Conservation (phyloP, 2,329 filamentous ascomycete species). For the Penicillium sp. region DNA sequence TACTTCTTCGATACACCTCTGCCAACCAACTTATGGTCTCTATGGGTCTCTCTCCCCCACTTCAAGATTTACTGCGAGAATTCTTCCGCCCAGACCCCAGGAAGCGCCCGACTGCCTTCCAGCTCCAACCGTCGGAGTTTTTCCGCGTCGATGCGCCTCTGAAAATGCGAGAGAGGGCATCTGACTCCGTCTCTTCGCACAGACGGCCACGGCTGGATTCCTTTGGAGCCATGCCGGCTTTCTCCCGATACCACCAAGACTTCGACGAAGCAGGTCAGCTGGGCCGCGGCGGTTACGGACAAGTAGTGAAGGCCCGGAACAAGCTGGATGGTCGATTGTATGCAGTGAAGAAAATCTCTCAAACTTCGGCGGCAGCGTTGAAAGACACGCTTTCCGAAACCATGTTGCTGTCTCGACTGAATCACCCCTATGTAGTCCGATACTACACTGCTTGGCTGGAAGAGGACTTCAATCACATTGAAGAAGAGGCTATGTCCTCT, state of each 20-base stretch:
- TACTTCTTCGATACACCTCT: conserved; percentile 75
- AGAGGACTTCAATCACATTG: conserved; percentile 52
- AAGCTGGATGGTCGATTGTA: conserved; percentile 93
- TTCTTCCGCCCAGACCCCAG: conserved; percentile 85
- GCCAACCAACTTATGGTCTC: conserved; percentile 73
- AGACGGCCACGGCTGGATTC: conserved; percentile 65
- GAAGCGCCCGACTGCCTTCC: conserved; percentile 81
- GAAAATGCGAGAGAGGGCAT: conserved; percentile 42
- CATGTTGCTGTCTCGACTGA: conserved; percentile 84
- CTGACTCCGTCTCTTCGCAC: conserved; percentile 48
- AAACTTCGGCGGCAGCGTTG: conserved; percentile 68
- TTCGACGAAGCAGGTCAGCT: conserved; percentile 88
- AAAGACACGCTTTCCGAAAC: conserved; percentile 77
- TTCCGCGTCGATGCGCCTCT: conserved; percentile 45
- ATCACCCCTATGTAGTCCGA: conserved; percentile 82
- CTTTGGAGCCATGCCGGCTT: conserved; percentile 52
- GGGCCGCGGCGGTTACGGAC: conserved; percentile 92
- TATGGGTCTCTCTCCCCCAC: conserved; percentile 69
- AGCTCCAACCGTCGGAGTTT: conserved; percentile 59
- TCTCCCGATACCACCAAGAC: conserved; percentile 82
- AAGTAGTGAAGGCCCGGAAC: conserved; percentile 93
- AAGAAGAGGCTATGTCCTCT: conserved; percentile 47
- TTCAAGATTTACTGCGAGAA: conserved; percentile 78
- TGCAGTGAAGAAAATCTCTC: conserved; percentile 94
- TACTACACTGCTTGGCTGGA: conserved; percentile 98